Evolutionary conservation across 2,329 filamentous ascomycete genomes (phyloP), one percentile per base, ranked within the genome.

Genomic region (Fusarium bulbicola): DNA sequence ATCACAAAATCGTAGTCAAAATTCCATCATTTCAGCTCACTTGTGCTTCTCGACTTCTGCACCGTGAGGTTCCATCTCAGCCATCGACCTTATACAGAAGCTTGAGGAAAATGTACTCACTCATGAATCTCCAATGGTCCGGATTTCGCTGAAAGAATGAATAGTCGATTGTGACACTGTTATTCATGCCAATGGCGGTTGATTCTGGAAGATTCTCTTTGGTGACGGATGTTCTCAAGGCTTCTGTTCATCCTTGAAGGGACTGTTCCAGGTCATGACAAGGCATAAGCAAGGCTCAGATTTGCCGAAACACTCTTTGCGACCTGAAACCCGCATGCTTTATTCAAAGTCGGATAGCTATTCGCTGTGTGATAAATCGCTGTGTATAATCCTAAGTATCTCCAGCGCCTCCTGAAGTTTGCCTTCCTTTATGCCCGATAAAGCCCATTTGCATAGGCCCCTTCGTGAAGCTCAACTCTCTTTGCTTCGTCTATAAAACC

Each of bases 111-210:
- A 11, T 11, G 47, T 3, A 12, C 4, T 24, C 13, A 21, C 2
- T 37, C 20, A 6, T 26, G 12, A 13, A 8, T 15, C n/a, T 37
- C 5, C 28, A 7, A 4, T 14, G 7, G 11, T 2, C 11, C 5
- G 30, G 1, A 21, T 3, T 26, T 12, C 5, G 10, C 7, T 15
- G 13, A 52, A 36, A 3, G 20, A 21, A 20, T 14, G 3, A 3
- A 26, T 2, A 8, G 14, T 1, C 1, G 14, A 5, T 4, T 3
- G 9, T 6, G 4, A 3, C 0, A 16, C 3, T 15, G 21, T 20
- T 9, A 15, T 34, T 3, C 32, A 34, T 4, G 26, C 5, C 14
- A 3, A 34, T 3, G 32, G 3, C 7, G 32, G 8, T 15, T 53
- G 18, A 7, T 9, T 7, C n/a, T 9, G 13, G 8, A 24, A 26